Evolutionary conservation across 768 basidiomycete species (phyloP).

Genomic region (Boletus insuetus): DNA sequence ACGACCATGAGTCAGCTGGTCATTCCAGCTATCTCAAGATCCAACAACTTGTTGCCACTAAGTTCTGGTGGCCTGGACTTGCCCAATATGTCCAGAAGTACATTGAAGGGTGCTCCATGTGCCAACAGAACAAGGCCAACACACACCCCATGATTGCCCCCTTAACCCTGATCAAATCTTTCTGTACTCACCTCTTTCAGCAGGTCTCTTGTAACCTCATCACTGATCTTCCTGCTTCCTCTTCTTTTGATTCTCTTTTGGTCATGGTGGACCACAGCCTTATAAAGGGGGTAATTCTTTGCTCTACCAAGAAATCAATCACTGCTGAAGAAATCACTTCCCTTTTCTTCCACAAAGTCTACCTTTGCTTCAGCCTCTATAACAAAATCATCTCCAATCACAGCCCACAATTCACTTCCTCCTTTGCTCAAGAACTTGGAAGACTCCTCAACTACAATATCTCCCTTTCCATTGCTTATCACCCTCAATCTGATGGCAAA

Average conservation of each 20-base stretch:
- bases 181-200: too few species aligned
- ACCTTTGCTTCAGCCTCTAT: neutral
- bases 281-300: too few species aligned
- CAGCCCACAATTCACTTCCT: neutral
- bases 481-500: neutral
- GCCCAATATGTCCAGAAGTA: neutral
- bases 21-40: neutral
- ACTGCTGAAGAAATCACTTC: slow-evolving; percentile 8
- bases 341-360: neutral
- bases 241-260: too few species aligned
- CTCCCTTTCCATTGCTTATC: neutral
- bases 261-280: neutral
- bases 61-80: too few species aligned
- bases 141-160: too few species aligned
- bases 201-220: too few species aligned
- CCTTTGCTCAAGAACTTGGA: neutral
- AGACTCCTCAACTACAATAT: neutral
- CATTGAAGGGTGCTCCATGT: too few species aligned
- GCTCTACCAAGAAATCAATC: neutral
- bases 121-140: too few species aligned
- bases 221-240: too few species aligned
- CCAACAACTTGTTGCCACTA: neutral
- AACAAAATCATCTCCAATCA: too few species aligned
- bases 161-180: too few species aligned
- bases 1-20: neutral